Base-by-base conservation (phyloP, 768 basidiomycete genomes). In the Vararia minispora region DNA sequence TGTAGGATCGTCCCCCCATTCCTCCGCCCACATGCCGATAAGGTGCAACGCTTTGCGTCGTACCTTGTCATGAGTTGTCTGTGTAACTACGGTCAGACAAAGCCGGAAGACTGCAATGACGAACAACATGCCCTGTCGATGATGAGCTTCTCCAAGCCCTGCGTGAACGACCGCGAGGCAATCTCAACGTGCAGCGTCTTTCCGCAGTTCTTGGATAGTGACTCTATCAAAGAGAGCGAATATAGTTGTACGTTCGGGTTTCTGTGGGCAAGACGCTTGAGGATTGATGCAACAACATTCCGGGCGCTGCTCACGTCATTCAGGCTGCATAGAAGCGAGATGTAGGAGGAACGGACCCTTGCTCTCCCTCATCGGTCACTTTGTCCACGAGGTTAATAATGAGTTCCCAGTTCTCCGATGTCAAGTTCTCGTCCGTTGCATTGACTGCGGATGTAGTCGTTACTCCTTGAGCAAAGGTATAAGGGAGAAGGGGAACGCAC, bases 231-330 rank as follows among this genome's bases (percentile, higher is more conserved):
- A 2, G 87, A 76, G 4, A 99, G 74, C 5, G 94, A 74, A 53
- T 92, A 97, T 1, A 97, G 72, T 61, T 99, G 95, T 2, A 99
- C 95, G 49, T 94, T 99, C 2, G 95, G 84, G 56, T 86, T 95
- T 14, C 95, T 76, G 60, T 99, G 95, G 8, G 83, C 71, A 2
- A 99, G 69, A 4, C 95, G 86, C 59, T 92, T 97, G 52, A 91
- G 69, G 23, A 95, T 53, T 1, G 94, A 73, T 10, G 80, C 79
- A 43, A 92, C 72, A 40, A 86, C 87, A 49, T 82, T 76, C 38
- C 83, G 82, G 7, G 94, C 89, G 9, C 94, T 97, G 61, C n/a
- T n/a, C n/a, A 35, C 30, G 18, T 35, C 35, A 40, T 13, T 22
- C 24, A 33, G 34, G 41, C 21, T 40, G 30, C 29, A 27, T 29